A percentile compares a stretch with the other conserved stretches of the same genome.
Conservation (phyloP, 164 flowering plant species). For the Vitis rotundifolia region DNA sequence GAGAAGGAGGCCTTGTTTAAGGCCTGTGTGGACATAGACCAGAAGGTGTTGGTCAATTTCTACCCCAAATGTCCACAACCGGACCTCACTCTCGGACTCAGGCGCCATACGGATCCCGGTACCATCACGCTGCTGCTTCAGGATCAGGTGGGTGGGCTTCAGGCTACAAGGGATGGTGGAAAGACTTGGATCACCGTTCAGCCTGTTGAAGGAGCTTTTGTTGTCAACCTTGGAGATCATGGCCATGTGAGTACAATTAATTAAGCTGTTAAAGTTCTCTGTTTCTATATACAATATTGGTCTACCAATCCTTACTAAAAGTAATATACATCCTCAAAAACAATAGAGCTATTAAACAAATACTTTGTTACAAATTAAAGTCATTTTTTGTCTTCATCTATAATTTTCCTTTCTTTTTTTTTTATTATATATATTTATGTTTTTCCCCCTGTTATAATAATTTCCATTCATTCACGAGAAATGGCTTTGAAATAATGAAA, state of each 20-base stretch:
- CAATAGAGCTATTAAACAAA: too few relatives aligned
- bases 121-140: constrained; percentile 82
- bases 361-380: too few relatives aligned
- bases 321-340: too few relatives aligned
- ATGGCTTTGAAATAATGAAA: too few relatives aligned
- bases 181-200: constrained; percentile 86
- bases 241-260: constrained; percentile 63
- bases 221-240: constrained; percentile 87
- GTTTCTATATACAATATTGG: too few relatives aligned
- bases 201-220: constrained; percentile 79
- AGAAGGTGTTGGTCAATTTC: constrained; percentile 74
- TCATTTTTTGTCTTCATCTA: too few relatives aligned
- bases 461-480: too few relatives aligned
- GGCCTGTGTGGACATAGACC: constrained; percentile 90
- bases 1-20: constrained; percentile 73
- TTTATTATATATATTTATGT: too few relatives aligned
- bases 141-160: constrained; percentile 86
- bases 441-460: too few relatives aligned
- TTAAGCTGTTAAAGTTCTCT: too few relatives aligned
- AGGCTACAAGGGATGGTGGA: constrained; percentile 81
- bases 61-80: constrained; percentile 90
- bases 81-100: constrained; percentile 82
- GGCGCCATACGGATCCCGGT: constrained; percentile 90
- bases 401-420: too few relatives aligned
- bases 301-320: too few relatives aligned